These are phyloP conservation scores for Alternaria triticimaculans DNA, from an alignment of 2,329 filamentous ascomycete genomes.

Conservation along the genomic window DNA sequence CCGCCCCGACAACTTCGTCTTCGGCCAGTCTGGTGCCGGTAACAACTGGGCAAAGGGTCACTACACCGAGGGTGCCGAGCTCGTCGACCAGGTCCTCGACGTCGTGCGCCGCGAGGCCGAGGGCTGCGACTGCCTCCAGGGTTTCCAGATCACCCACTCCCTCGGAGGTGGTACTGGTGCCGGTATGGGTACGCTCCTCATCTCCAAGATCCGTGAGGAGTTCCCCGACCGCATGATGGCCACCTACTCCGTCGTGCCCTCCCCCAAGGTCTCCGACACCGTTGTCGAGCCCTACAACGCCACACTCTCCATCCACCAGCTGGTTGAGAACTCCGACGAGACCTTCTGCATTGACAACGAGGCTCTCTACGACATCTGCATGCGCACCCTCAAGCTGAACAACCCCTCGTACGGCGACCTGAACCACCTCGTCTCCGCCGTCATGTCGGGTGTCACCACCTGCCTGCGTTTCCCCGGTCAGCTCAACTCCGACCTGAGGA, in stretches of 20 bases:
- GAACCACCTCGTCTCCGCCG: constrained; percentile 98
- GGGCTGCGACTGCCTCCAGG: constrained; percentile 98
- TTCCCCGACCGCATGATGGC: constrained; percentile 99
- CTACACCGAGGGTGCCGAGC: constrained; percentile 99
- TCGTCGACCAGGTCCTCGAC: constrained; percentile 97
- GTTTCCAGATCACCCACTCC: constrained; percentile 99
- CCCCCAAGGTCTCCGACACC: constrained; percentile 99
- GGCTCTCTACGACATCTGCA: constrained; percentile 99
- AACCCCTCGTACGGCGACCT: constrained; percentile 99
- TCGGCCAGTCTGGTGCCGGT: constrained; percentile 98
- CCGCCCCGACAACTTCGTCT: constrained; percentile 99
- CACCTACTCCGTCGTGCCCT: constrained; percentile 98
- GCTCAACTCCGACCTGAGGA: constrained; percentile 99
- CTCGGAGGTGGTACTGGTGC: constrained; percentile 99
- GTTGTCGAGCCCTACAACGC: constrained; percentile 99
- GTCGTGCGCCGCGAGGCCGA: constrained; percentile 99
- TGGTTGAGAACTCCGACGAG: constrained; percentile 99
- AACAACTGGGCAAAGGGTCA: constrained; percentile 99
- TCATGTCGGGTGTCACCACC: constrained; percentile 99
- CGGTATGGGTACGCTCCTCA: constrained; percentile 99
- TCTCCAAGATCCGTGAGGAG: constrained; percentile 99
- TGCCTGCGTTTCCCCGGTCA: constrained; percentile 99
- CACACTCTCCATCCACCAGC: constrained; percentile 97
- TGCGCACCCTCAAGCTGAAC: constrained; percentile 98
- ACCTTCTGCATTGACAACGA: constrained; percentile 99